Evolutionary conservation across 2,329 filamentous ascomycete genomes (phyloP).

Genomic region (Claviceps sorghi): DNA sequence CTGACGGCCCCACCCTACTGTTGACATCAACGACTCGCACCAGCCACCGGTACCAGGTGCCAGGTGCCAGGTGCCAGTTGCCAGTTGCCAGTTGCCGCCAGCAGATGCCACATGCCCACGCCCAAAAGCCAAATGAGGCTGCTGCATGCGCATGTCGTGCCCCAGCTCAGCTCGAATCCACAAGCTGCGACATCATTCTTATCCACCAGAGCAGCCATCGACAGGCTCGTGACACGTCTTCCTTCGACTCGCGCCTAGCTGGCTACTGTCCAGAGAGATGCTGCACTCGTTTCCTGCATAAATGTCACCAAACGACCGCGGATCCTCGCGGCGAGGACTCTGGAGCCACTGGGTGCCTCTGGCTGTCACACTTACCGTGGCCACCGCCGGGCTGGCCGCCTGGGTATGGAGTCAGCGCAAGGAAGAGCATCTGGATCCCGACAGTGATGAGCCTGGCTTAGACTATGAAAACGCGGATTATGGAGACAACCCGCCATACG

Average conservation of each 20-base stretch:
- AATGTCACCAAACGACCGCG: slow-evolving; percentile 45
- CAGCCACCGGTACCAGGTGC: not conserved
- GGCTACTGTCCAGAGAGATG: slow-evolving; percentile 17
- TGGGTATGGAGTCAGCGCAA: slow-evolving; percentile 90
- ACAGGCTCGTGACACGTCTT: not conserved
- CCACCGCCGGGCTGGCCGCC: slow-evolving; percentile 70
- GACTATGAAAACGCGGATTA: slow-evolving; percentile 35
- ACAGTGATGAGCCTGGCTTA: slow-evolving; percentile 35
- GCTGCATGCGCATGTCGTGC: not conserved
- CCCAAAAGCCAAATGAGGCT: not conserved
- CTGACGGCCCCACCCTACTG: slow-evolving; percentile 6
- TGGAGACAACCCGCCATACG: slow-evolving; percentile 37
- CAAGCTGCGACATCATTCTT: slow-evolving; percentile 1
- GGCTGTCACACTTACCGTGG: slow-evolving; percentile 71
- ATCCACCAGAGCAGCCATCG: not conserved
- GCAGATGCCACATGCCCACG: not conserved
- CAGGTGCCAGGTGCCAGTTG: not conserved
- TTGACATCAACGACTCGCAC: slow-evolving; percentile 7
- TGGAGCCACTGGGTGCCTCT: slow-evolving; percentile 84
- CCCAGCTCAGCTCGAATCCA: not conserved
- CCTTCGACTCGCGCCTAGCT: slow-evolving; percentile 7
- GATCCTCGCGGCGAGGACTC: slow-evolving; percentile 44
- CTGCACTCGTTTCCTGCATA: slow-evolving; percentile 19
- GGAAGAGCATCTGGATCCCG: slow-evolving; percentile 55
- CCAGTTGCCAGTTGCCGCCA: not conserved